phyloP scores from a whole-genome alignment of 2,329 filamentous ascomycete species.

The Apiospora hydei region DNA sequence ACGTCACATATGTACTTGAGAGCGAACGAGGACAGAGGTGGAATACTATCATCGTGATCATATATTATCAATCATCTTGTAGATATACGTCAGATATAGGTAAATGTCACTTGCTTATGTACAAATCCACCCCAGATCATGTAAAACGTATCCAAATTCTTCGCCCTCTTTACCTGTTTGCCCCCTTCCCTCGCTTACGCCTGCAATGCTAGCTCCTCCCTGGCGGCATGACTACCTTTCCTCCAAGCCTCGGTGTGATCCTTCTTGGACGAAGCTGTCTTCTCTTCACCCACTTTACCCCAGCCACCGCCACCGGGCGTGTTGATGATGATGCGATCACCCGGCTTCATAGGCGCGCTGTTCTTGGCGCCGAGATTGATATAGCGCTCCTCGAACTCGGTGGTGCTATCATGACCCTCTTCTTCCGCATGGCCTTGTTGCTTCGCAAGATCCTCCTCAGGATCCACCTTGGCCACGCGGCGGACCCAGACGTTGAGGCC shows the following conservation, averaged over 20 bases:
- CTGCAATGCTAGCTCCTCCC: constrained; percentile 67
- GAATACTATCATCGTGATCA: too few relatives aligned
- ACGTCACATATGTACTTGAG: neutral
- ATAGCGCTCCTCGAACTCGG: constrained; percentile 63
- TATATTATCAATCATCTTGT: neutral
- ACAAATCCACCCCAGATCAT: neutral
- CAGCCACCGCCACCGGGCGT: constrained; percentile 84
- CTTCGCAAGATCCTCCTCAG: constrained; percentile 46
- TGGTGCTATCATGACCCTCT: constrained; percentile 41
- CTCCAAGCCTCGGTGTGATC: constrained; percentile 65
- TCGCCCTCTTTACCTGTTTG: neutral
- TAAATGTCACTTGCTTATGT: neutral
- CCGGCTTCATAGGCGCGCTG: constrained; percentile 76
- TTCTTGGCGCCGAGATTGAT: constrained; percentile 84
- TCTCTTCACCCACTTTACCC: constrained; percentile 68
- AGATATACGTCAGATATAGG: neutral
- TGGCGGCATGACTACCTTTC: constrained; percentile 62
- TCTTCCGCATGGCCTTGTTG: constrained; percentile 32
- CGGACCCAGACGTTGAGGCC: constrained; percentile 90
- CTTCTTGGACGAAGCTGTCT: constrained; percentile 52
- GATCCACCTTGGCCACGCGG: constrained; percentile 66
- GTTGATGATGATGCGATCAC: constrained; percentile 78
- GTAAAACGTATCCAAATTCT: neutral
- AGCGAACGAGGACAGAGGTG: neutral
- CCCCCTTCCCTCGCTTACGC: constrained; percentile 36